A percentile compares a stretch with the other conserved stretches of the same genome.
Evolutionary conservation across 2,329 filamentous ascomycete genomes (phyloP).

Genomic region (Cladosporium sp.): DNA sequence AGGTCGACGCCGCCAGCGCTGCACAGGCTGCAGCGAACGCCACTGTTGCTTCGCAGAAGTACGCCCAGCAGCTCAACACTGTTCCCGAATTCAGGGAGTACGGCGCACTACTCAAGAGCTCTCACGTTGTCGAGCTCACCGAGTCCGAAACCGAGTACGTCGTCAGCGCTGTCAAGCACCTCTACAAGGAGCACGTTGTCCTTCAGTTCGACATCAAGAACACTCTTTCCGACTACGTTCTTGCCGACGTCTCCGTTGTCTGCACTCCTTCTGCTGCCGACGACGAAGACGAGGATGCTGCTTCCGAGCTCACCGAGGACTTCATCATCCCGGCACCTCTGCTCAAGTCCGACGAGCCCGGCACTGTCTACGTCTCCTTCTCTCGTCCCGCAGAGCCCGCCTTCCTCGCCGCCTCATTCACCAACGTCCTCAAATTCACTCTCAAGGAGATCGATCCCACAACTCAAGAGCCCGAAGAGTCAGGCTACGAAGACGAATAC

Average conservation of each 20-base stretch:
- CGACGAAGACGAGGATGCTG: constrained; percentile 80
- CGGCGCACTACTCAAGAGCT: constrained; percentile 88
- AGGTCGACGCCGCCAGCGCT: constrained; percentile 62
- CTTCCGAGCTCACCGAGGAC: constrained; percentile 66
- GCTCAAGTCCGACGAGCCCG: constrained; percentile 78
- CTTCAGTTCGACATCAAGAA: constrained; percentile 98
- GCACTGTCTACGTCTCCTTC: constrained; percentile 93
- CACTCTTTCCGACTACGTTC: constrained; percentile 82
- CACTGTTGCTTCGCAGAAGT: constrained; percentile 78
- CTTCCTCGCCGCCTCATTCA: constrained; percentile 78
- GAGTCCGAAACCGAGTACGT: constrained; percentile 98
- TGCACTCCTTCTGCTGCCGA: constrained; percentile 78
- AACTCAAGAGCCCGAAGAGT: constrained; percentile 86
- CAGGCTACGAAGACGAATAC: constrained; percentile 95
- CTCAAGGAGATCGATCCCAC: constrained; percentile 97
- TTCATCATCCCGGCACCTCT: constrained; percentile 89
- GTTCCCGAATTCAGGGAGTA: constrained; percentile 91
- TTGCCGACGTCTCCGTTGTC: constrained; percentile 83
- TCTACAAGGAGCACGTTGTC: constrained; percentile 96
- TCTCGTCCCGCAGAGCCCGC: constrained; percentile 70
- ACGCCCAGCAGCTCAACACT: constrained; percentile 77
- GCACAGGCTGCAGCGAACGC: constrained; percentile 68
- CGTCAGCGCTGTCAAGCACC: constrained; percentile 87
- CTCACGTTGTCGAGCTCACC: constrained; percentile 78
- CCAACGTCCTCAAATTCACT: constrained; percentile 92